phyloP scores from a whole-genome alignment of 2,329 filamentous ascomycete species.

The Calycina herbarum region DNA sequence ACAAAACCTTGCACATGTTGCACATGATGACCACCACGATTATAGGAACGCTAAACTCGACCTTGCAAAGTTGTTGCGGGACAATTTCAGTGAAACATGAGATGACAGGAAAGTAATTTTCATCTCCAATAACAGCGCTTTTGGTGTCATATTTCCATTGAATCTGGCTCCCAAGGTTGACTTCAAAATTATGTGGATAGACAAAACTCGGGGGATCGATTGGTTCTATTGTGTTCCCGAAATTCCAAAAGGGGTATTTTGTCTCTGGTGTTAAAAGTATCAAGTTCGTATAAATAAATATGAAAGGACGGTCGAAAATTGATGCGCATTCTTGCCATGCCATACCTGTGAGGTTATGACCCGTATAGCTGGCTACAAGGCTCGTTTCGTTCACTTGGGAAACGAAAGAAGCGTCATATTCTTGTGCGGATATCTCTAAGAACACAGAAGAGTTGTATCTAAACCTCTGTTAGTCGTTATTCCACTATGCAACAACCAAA shows the following conservation, averaged over 20 bases:
- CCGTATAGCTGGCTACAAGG: not conserved
- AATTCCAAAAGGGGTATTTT: not conserved
- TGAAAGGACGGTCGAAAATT: not conserved
- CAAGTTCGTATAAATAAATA: not conserved
- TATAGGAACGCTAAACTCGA: not conserved
- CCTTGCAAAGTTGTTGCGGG: not conserved
- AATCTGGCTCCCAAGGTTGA: not conserved
- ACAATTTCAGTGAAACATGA: not conserved
- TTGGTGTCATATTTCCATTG: not conserved
- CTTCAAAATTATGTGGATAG: not conserved
- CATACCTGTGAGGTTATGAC: not conserved
- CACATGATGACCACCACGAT: constrained; percentile 1
- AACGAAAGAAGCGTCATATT: not conserved
- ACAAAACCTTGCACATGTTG: not conserved
- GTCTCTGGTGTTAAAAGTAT: not conserved
- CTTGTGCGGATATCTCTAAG: not conserved
- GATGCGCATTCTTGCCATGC: not conserved
- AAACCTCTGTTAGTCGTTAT: not conserved
- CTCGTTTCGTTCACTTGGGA: not conserved
- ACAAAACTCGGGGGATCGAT: not conserved
- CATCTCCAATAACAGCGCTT: not conserved
- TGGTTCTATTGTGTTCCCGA: not conserved
- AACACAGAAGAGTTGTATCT: not conserved
- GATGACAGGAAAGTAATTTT: not conserved
- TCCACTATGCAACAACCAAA: not conserved